Evolutionary conservation across 805 yeast genomes (phyloP).

Genomic region (Kuraishia borneana): DNA sequence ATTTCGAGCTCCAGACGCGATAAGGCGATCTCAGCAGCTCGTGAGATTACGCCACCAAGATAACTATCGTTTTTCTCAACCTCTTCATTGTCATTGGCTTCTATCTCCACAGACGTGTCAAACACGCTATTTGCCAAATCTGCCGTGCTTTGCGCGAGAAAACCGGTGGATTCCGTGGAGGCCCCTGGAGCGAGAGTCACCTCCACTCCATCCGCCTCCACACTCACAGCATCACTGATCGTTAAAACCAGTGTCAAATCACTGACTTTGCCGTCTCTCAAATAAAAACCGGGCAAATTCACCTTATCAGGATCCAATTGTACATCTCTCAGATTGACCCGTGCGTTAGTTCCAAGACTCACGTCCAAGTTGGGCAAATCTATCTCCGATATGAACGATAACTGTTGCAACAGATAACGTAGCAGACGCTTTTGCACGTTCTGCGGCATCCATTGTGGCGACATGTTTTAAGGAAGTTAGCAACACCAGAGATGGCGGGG

Average conservation of each 20-base stretch:
- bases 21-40: slow-evolving; percentile 57
- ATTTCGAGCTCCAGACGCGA: slow-evolving; percentile 46
- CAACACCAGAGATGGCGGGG: too few species aligned
- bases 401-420: slow-evolving; percentile 69
- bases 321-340: slow-evolving; percentile 46
- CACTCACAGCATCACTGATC: slow-evolving; percentile 59
- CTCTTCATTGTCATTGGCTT: slow-evolving; percentile 7
- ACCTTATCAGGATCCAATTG: slow-evolving; percentile 64
- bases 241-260: slow-evolving; percentile 47
- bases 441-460: slow-evolving; percentile 66
- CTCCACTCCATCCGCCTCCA: slow-evolving; percentile 46
- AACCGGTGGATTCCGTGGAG: slow-evolving; percentile 22
- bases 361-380: slow-evolving; percentile 78
- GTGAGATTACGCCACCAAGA: slow-evolving; percentile 42
- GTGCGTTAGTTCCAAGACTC: slow-evolving; percentile 46
- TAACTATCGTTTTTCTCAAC: slow-evolving; percentile 8
- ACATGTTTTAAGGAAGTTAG: slow-evolving; percentile 10
- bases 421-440: slow-evolving; percentile 75
- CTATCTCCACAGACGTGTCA: slow-evolving; percentile 16
- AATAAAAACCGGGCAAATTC: slow-evolving; percentile 48
- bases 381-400: slow-evolving; percentile 70
- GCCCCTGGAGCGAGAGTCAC: slow-evolving; percentile 28
- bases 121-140: slow-evolving; percentile 57
- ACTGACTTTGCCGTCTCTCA: slow-evolving; percentile 51
- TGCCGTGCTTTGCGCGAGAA: slow-evolving; percentile 62